Base-by-base conservation (phyloP, 345 rosid genomes). In the Arabis hirsuta region DNA sequence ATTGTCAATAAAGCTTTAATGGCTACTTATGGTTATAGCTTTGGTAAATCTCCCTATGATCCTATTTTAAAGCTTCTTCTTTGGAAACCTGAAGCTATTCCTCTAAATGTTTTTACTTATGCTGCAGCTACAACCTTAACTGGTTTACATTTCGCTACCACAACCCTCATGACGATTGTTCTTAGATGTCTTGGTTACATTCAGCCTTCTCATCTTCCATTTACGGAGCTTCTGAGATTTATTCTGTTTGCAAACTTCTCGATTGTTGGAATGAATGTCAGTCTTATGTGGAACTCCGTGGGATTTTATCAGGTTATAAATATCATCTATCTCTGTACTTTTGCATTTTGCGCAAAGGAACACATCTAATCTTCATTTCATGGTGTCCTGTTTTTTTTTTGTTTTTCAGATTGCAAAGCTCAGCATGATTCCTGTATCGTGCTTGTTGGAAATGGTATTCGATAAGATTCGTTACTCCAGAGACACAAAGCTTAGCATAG, bases 251-350 rank as follows among this genome's bases (percentile, higher is more conserved):
- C 96, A 5, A 94, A 94, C 77, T 91, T 88, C 80, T 94, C 99
- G 6, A 91, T 94, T 16, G 99, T 94, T 81, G 99, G 99, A 78
- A 94, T 94, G 99, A 94, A 94, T 56, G 96, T 94, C 47, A 94
- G 97, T 80, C 82, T 94, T 55, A 89, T 94, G 98, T 94, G 96
- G 97, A 94, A 94, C 81, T 94, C 97, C 24, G 99, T 94, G 29
- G 98, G 98, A 20, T 93, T 93, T 79, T 93, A 93, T 83, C 98
- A 93, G 98, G 98, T 92, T 55, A 57, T 65, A 2, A 46, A 34
- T 9, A 20, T 1, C 3, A 55, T 20, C 62, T 19, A 43, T 24
- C 55, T 65, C 4, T 12, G 48, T 47, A 51, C 32, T 5, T 61
- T 26, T 69, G 54, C 13, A 12, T 7, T 22, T 67, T 36, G 32